Conservation (phyloP, 2,329 filamentous ascomycete species). For the Aspergillus ustus region DNA sequence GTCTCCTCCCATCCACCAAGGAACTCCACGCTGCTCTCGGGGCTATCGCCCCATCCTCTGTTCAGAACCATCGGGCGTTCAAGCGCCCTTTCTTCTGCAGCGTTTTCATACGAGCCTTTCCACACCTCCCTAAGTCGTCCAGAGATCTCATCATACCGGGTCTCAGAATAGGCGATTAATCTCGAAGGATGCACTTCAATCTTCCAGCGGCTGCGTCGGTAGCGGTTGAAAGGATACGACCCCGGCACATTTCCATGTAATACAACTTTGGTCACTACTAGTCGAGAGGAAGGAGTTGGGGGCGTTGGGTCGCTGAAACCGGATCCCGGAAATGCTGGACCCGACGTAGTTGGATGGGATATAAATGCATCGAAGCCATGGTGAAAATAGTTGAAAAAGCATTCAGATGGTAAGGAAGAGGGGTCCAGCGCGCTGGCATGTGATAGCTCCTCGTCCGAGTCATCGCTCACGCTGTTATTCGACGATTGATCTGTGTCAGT, state of each 20-base stretch:
- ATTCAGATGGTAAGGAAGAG: slow-evolving; percentile 54
- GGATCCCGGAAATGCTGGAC: slow-evolving; percentile 64
- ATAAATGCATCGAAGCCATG: slow-evolving; percentile 92
- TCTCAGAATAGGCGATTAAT: slow-evolving; percentile 71
- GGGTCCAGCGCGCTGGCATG: slow-evolving; percentile 66
- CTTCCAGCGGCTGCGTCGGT: slow-evolving; percentile 86
- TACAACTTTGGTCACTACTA: slow-evolving; percentile 89
- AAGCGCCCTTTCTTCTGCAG: slow-evolving; percentile 57
- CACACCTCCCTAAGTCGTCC: slow-evolving; percentile 70
- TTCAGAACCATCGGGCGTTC: slow-evolving; percentile 80
- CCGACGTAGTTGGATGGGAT: slow-evolving; percentile 72
- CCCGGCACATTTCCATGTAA: slow-evolving; percentile 94
- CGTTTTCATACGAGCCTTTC: slow-evolving; percentile 66
- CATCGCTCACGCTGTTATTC: slow-evolving; percentile 71
- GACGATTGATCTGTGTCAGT: slow-evolving; percentile 79
- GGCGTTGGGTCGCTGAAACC: slow-evolving; percentile 35
- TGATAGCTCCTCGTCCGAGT: slow-evolving; percentile 63
- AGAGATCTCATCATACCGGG: slow-evolving; percentile 75
- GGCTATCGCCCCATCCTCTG: slow-evolving; percentile 87
- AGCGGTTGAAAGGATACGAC: slow-evolving; percentile 94
- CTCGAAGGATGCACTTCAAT: slow-evolving; percentile 58
- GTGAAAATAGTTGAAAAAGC: slow-evolving; percentile 97
- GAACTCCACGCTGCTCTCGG: slow-evolving; percentile 85
- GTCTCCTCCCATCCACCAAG: slow-evolving; percentile 86
- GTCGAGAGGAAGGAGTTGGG: slow-evolving; percentile 56